phyloP scores from a whole-genome alignment of 2,329 filamentous ascomycete species.

The Paecilomyces fulvus region DNA sequence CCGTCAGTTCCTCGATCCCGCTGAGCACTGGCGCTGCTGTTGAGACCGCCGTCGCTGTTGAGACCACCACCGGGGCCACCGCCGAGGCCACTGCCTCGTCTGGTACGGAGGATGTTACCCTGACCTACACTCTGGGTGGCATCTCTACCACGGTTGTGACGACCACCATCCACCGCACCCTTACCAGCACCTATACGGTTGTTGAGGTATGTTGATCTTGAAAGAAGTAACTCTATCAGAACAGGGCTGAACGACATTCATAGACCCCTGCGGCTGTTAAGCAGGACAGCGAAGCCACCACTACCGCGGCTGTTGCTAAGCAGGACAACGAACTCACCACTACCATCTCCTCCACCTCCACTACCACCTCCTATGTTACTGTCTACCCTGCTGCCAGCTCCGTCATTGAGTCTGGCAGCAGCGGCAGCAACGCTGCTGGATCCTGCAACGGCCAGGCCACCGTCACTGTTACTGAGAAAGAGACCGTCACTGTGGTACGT shows the following conservation, averaged over 20 bases:
- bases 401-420: not conserved
- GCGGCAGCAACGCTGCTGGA: not conserved
- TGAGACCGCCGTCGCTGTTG: conserved; percentile 2
- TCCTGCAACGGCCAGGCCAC: conserved; percentile 9
- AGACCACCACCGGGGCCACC: conserved; percentile 1
- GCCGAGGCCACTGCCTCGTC: conserved; percentile 3
- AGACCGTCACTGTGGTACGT: conserved; percentile 30
- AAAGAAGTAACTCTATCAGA: not conserved
- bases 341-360: conserved; percentile 20
- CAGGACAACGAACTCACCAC: conserved; percentile 14
- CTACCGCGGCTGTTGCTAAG: conserved; percentile 10
- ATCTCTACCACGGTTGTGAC: conserved; percentile 28
- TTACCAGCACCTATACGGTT: conserved; percentile 18
- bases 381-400: conserved; percentile 7
- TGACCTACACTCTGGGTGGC: conserved; percentile 35
- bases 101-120: conserved; percentile 18
- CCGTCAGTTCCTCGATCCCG: conserved; percentile 8
- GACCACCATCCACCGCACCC: conserved; percentile 28
- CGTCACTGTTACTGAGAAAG: conserved; percentile 25
- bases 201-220: conserved; percentile 15
- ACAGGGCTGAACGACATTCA: not conserved
- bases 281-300: conserved; percentile 12
- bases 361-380: conserved; percentile 20
- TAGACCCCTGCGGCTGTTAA: conserved; percentile 2
- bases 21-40: conserved; percentile 15